Evolutionary conservation across 164 flowering plant species (phyloP), one percentile per base, ranked within the genome.

Genomic region (Saururus chinensis): DNA sequence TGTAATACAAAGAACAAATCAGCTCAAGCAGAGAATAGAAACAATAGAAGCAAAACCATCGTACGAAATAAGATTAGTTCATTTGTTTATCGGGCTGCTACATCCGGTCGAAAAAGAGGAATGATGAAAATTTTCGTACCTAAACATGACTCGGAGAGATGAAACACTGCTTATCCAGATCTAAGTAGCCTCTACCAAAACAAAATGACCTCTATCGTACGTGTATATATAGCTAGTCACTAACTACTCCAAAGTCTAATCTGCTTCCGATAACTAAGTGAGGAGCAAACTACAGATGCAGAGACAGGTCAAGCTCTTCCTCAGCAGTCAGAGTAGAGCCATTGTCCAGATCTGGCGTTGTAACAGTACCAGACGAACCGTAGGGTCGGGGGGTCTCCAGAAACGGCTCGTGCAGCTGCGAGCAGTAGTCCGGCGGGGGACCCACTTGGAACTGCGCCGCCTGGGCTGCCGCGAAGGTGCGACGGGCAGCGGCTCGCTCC

Each of bases 401-500:
- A 68, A 66, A 67, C 1, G 37, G 60, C 22, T 63, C 58, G 22
- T 54, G 58, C 23, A 48, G 21, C 13, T 54, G 61, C 12, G 23
- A 21, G n/a, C 49, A 40, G 21, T 67, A 7, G 20, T 40, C 45
- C 22, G 17, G 55, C 20, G 12, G 14, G 1, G 62, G 37, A 16
- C 37, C 21, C 0, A 8, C 16, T 20, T 35, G 20, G 10, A 11
- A 23, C 17, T 23, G 51, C 14, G 59, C 40, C 0, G 53, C 41
- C 19, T 52, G 40, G 12, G 42, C 66, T 7, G 59, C 24, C 49
- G 57, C 55, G 53, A 40, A 56, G 64, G 65, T 65, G 11, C 81
- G 26, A 1, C 81, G 79, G 19, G 74, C 75, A 4, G 84, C 87
- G 12, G 90, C 87, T 37, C 90, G 63, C 63, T 85, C 87, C 10